Evolutionary conservation across 352 stramenopile genomes (phyloP), one percentile per base, ranked within the genome.

Genomic region (Pythium monospermum): DNA sequence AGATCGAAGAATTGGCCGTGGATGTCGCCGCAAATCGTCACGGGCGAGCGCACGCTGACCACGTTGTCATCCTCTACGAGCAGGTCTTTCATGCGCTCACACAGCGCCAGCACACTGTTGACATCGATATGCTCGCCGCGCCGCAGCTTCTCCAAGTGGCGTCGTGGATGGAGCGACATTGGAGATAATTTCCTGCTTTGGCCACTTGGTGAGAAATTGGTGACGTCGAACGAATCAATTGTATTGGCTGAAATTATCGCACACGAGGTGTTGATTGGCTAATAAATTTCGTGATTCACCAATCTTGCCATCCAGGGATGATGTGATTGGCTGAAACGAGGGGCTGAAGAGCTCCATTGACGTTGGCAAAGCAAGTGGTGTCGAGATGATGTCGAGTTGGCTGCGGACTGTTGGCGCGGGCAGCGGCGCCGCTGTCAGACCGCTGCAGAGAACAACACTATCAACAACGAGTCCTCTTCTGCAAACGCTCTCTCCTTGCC

Each of bases 1-100:
- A 95, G 66, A 58, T 95, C 85, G 62, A 91, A 95, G 54, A 95
- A 95, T 61, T 95, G 85, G 27, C 85, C 85, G 64, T 95, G 85
- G 59, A 95, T 95, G 69, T 95, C 85, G 27, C 85, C 85, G 50
- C 83, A 94, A 35, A 94, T 77, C n/a, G 83, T 95, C 50, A 92
- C 85, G 53, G 85, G 85, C 42, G 83, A 93, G 12, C 62, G 67
- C 49, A 95, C 81, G 27, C 74, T 69, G 66, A 93, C 81, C 40
- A 95, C 83, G 56, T 95, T 95, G 33, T 77, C 85, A 66, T 95
- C 85, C 40, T 76, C 62, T 26, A 78, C 63, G 27, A 95, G 68
- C 44, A 95, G 90, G 65, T 95, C 85, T 65, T 94, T 94, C 44
- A 75, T 84, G 61, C 91, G 90, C 66, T 93, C 76, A 55, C 87